phyloP scores from a whole-genome alignment of 768 basidiomycete species.

The Termitomyces titanicus region DNA sequence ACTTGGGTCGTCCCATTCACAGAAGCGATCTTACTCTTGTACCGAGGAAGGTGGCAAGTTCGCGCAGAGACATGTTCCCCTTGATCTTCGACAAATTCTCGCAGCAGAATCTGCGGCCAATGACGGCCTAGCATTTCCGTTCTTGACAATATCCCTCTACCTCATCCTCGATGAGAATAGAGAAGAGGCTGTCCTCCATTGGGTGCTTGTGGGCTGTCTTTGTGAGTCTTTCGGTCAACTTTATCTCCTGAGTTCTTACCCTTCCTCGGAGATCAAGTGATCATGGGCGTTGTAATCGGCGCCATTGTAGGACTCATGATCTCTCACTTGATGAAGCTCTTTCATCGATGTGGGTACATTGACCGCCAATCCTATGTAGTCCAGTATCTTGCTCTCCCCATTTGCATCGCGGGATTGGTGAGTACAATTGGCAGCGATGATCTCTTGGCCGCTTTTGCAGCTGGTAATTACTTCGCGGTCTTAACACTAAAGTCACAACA shows the following conservation, averaged over 20 bases:
- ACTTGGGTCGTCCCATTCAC: too few relatives aligned
- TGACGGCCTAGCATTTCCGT: slow-evolving; percentile 93
- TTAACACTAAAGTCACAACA: background rate
- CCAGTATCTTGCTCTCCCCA: slow-evolving; percentile 70
- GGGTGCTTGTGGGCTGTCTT: slow-evolving; percentile 84
- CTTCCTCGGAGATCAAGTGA: slow-evolving; percentile 67
- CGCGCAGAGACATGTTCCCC: slow-evolving; percentile 64
- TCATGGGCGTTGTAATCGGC: slow-evolving; percentile 76
- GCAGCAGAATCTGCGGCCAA: slow-evolving; percentile 92
- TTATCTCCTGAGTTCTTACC: background rate
- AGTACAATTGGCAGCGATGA: slow-evolving; percentile 83
- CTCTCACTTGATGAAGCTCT: slow-evolving; percentile 68
- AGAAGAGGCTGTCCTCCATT: slow-evolving; percentile 67
- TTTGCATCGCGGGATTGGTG: slow-evolving; percentile 73
- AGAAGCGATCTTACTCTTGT: background rate
- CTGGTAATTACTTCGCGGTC: slow-evolving; percentile 38
- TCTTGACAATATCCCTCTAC: slow-evolving; percentile 82
- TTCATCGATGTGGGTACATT: slow-evolving; percentile 58
- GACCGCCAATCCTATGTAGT: slow-evolving; percentile 88
- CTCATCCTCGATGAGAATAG: slow-evolving; percentile 66
- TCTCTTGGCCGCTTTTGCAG: slow-evolving; percentile 83
- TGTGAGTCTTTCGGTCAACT: slow-evolving; percentile 38
- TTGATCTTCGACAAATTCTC: slow-evolving; percentile 74
- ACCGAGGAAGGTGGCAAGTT: slow-evolving; percentile 60
- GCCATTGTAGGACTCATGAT: slow-evolving; percentile 57